Base-by-base conservation (phyloP, 1,284 basidiomycete genomes). In the Ganoderma leucocontextum region DNA sequence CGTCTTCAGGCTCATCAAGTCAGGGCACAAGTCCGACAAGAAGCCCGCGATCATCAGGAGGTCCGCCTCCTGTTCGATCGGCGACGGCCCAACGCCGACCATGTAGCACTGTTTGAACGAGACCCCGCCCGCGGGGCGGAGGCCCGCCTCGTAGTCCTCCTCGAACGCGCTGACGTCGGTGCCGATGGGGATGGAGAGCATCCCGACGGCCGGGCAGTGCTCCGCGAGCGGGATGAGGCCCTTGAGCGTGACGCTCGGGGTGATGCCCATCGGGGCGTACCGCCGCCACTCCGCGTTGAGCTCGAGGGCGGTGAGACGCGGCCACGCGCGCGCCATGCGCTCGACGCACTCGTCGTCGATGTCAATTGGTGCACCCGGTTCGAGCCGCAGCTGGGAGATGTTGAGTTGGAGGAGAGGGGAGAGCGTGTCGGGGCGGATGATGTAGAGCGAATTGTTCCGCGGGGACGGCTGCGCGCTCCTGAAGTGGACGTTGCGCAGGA, bases 1-100 rank as follows among this genome's bases (percentile, higher is more conserved):
- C 39, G 70, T 69, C 59, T 70, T 38, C 41, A 73, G 13, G n/a
- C 9, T 5, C 25, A 22, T 10, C 57, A 74, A n/a, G 13, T 66
- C 33, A 9, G 73, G 73, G 57, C 70, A 73, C 35, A 74, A 9
- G 52, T 74, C 72, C 62, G 73, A 72, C 39, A 73, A 55, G 62
- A 71, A 67, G n/a, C 67, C 68, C 36, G 72, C 62, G 52, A 73
- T 62, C 42, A 67, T 62, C 35, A 68, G 53, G 36, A 47, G 38
- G 53, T 72, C 64, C 33, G 62, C 19, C 2, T 63, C 60, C 53
- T 38, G 39, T 49, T 44, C 38, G 35, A 72, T 39, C 42, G 22
- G 35, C 7, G 65, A 62, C 36, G 64, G 42, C 53, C 70, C 68
- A 8, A 72, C 65, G 10, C 64, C 70, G 33, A 69, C 33, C n/a